Evolutionary conservation across 345 rosid genomes (phyloP), one percentile per base, ranked within the genome.

Genomic region (Lumnitzera racemosa): DNA sequence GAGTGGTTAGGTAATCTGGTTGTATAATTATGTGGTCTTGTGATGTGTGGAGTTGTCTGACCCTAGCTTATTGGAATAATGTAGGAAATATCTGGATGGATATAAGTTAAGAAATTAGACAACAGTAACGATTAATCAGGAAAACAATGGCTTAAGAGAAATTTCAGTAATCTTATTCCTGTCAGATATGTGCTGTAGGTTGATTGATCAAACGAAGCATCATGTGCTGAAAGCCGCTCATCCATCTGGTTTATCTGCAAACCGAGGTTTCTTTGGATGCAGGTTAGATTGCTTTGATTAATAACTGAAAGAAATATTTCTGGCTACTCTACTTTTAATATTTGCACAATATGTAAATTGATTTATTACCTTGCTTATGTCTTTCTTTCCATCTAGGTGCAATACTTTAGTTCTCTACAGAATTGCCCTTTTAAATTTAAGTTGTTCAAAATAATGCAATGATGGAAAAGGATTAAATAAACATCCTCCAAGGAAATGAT

Each of bases 161-260:
- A 27, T 27, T 3, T 27, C 31, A 27, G 53, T 7, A 49, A 60
- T 53, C 55, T 31, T 53, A 24, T 57, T 24, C 23, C 23, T 54
- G 54, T n/a, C 13, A 59, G 49, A 47, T 31, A 15, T 31, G 6
- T 64, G 29, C 16, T 66, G 51, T 83, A 94, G 99, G 81, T 80
- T 90, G 73, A 88, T 94, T 71, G 90, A 90, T 75, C 86, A 70
- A 74, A 78, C 72, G 65, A 94, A 80, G 67, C 99, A 94, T 83
- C 87, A 86, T 65, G 80, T 90, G 64, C 96, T 90, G 70, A 88
- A 86, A 78, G 90, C 99, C 55, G 99, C 99, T 23, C 99, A 94
- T 81, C 99, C 99, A 43, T 94, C 99, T 71, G 99, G 99, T 67
- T 84, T 94, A 78, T 94, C 99, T 49, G 99, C 99, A 60, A 70